Evolutionary conservation across 768 basidiomycete genomes (phyloP), one percentile per base, ranked within the genome.

Genomic region (Pisolithus tinctorius): DNA sequence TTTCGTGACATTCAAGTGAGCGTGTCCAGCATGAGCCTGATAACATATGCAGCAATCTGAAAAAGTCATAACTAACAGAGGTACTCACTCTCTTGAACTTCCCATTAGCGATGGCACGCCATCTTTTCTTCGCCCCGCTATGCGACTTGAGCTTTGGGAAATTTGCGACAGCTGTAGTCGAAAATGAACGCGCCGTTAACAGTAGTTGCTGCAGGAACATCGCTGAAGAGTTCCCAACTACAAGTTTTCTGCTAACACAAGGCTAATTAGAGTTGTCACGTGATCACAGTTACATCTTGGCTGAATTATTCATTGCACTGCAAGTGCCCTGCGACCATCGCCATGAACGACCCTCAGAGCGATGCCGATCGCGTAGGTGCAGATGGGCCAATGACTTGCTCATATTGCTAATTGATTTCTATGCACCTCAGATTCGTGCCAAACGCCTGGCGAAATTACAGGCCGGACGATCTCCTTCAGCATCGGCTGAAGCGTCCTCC

Each of bases 371-470:
- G 84, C 48, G 88, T 90, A 75, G 50, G 74, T 65, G 23, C 47
- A 43, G 16, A 8, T 30, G 29, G 27, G 17, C 23, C 44, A 34
- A 1, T 14, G 34, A 11, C 34, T 1, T 14, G 4, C 2, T 13
- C 4, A 1, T 0, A 3, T 11, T 10, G 23, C 11, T 2, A 5
- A 41, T 41, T 44, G 50, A 34, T 7, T 45, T 49, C 8, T 37
- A 20, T 34, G 2, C 14, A 14, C 11, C 26, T 6, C 60, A 95
- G 93, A 95, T 96, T 63, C 89, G 93, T 57, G 72, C 91, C 66
- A 95, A 95, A 70, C 83, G 94, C 50, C 77, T 98, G 48, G 93
- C 89, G 30, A 91, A 88, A 65, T 76, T 97, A 7, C 86, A 88
- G 61, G 72, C 63, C 37, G 59, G 70, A 40, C 55, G 71, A 39